A percentile compares a stretch with the other conserved stretches of the same genome.
phyloP scores from a whole-genome alignment of 129 eudicot genomes.

The Arctium lappa region DNA sequence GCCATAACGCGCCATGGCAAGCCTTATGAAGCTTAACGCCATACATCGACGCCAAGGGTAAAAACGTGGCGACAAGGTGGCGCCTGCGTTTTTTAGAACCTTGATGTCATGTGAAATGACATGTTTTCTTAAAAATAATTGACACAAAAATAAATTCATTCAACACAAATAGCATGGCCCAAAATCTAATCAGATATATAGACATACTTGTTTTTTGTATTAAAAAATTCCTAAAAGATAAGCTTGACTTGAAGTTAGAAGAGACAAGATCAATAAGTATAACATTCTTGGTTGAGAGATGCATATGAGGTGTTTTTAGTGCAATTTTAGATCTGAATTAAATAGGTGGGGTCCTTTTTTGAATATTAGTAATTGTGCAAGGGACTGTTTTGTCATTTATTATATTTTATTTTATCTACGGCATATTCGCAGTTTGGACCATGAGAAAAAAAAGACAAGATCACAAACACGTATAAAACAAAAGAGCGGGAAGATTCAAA shows the following conservation, averaged over 20 bases:
- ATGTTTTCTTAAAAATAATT: too few species aligned
- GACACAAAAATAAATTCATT: too few species aligned
- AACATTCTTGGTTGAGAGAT: constrained; percentile 3
- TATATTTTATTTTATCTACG: not conserved
- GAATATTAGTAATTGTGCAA: not conserved
- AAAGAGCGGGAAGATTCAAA: constrained; percentile 31
- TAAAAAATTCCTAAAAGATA: not conserved
- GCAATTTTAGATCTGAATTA: not conserved
- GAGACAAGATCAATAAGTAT: not conserved
- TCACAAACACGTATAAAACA: not conserved
- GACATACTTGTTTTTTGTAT: not conserved
- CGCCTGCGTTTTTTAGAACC: too few species aligned
- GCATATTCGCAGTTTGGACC: constrained; percentile 1
- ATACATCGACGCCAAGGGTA: too few species aligned
- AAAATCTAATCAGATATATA: too few species aligned
- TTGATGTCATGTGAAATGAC: too few species aligned
- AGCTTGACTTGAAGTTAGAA: not conserved
- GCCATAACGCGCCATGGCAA: too few species aligned
- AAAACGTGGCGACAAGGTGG: too few species aligned
- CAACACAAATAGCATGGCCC: too few species aligned
- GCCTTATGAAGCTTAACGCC: too few species aligned
- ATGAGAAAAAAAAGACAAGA: not conserved
- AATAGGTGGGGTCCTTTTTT: not conserved
- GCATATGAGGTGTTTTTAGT: not conserved
- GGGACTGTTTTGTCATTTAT: not conserved